Evolutionary conservation across 2,329 filamentous ascomycete species (phyloP).

Genomic region (Tolypocladium inflatum): DNA sequence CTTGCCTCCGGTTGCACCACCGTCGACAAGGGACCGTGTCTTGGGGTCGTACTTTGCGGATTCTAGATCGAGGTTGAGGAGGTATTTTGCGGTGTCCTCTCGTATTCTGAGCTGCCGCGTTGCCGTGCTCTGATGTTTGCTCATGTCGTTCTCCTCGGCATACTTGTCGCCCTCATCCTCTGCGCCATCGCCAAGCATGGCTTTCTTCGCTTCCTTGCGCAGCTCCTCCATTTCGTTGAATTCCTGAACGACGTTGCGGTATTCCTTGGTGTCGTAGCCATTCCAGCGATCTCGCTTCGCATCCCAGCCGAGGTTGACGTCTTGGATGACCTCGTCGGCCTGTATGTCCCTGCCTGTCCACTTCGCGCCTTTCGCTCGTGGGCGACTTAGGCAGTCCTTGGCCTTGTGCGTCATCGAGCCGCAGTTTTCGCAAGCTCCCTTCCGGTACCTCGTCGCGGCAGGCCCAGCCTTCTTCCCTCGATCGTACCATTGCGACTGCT

Average conservation of each 20-base stretch:
- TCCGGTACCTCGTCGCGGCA: slow-evolving; percentile 91
- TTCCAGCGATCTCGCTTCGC: slow-evolving; percentile 98
- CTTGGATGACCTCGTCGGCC: slow-evolving; percentile 79
- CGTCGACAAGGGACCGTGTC: slow-evolving; percentile 81
- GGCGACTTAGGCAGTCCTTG: slow-evolving; percentile 85
- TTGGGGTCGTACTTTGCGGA: slow-evolving; percentile 98
- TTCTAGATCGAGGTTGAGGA: slow-evolving; percentile 89
- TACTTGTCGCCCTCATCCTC: slow-evolving; percentile 62
- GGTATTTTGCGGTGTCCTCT: slow-evolving; percentile 95
- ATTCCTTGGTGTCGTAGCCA: slow-evolving; percentile 87
- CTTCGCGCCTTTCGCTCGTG: slow-evolving; percentile 79
- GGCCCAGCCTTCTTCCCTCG: slow-evolving; percentile 76
- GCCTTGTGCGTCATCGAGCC: slow-evolving; percentile 94
- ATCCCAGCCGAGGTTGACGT: slow-evolving; percentile 87
- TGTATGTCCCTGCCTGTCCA: slow-evolving; percentile 92
- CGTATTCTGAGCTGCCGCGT: slow-evolving; percentile 84
- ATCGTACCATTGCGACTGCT: slow-evolving; percentile 84
- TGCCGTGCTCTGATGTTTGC: slow-evolving; percentile 80
- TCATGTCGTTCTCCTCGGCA: slow-evolving; percentile 95
- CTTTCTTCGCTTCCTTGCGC: slow-evolving; percentile 41
- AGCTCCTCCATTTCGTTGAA: slow-evolving; percentile 80
- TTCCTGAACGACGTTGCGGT: slow-evolving; percentile 77
- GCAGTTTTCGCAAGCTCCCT: slow-evolving; percentile 97
- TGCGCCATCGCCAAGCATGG: slow-evolving; percentile 31
- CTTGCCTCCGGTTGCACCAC: slow-evolving; percentile 69